phyloP scores from a whole-genome alignment of 2,329 filamentous ascomycete genomes.

The Aurifilum marmelostoma region DNA sequence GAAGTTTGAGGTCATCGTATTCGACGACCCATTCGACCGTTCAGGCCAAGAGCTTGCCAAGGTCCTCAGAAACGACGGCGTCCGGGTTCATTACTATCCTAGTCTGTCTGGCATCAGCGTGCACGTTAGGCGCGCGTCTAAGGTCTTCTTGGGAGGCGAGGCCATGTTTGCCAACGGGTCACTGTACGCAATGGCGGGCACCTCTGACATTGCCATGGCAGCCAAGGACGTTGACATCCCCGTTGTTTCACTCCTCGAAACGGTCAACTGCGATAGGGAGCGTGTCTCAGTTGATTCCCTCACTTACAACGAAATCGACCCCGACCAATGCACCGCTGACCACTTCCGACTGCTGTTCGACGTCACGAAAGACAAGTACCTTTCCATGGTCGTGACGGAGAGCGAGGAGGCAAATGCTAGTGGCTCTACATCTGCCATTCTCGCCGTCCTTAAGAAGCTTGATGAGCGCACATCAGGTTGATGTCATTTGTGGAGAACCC shows the following conservation, averaged over 20 bases:
- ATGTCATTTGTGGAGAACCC: background rate
- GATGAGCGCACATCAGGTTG: conserved; percentile 50
- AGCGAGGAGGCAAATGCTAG: conserved; percentile 90
- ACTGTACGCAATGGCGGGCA: conserved; percentile 85
- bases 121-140: conserved; percentile 67
- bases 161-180: conserved; percentile 95
- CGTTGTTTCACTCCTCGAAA: conserved; percentile 90
- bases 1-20: conserved; percentile 79
- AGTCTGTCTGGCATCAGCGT: conserved; percentile 75
- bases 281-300: conserved; percentile 90
- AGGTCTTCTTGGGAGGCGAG: conserved; percentile 84
- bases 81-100: conserved; percentile 80
- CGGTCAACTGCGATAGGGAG: conserved; percentile 86
- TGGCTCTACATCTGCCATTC: conserved; percentile 83
- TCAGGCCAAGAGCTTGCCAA: conserved; percentile 66
- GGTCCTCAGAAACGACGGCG: conserved; percentile 66
- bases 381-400: conserved; percentile 89
- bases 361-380: conserved; percentile 83
- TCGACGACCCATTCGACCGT: conserved; percentile 68
- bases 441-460: conserved; percentile 61
- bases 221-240: conserved; percentile 76
- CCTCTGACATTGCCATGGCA: conserved; percentile 82
- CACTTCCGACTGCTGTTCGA: conserved; percentile 79
- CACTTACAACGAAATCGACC: conserved; percentile 90
- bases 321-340: conserved; percentile 62